Percentiles rank a stretch among this genome's conserved stretches.
Conservation (phyloP, 495 filamentous ascomycete genomes). For the Penicillium taxi region DNA sequence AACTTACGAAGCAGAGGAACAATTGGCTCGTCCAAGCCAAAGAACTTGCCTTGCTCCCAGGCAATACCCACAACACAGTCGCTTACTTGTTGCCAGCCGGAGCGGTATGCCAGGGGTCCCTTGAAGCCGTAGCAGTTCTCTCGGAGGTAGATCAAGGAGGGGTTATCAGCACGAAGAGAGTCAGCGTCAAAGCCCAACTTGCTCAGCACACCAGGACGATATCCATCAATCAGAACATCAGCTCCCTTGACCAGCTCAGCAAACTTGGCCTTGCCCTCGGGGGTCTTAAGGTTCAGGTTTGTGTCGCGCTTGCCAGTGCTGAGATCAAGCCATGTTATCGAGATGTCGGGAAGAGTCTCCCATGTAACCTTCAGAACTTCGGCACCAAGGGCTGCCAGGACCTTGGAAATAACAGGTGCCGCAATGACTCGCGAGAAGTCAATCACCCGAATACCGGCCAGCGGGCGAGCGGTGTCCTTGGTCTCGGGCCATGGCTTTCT, state of each 20-base stretch:
- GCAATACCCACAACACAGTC: constrained; percentile 20
- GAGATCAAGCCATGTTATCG: constrained; percentile 39
- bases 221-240: constrained; percentile 52
- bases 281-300: constrained; percentile 39
- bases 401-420: constrained; percentile 47
- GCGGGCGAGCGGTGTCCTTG: constrained; percentile 1
- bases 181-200: constrained; percentile 35
- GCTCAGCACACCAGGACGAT: constrained; percentile 45
- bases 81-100: constrained; percentile 51
- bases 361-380: constrained; percentile 51
- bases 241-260: constrained; percentile 39
- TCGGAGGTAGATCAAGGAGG: constrained; percentile 40
- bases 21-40: neutral
- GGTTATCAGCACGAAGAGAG: constrained; percentile 19
- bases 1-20: neutral
- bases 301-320: constrained; percentile 51
- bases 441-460: constrained; percentile 30
- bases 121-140: constrained; percentile 54
- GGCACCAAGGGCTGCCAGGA: constrained; percentile 49
- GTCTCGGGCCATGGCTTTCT: neutral
- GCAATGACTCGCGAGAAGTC: constrained; percentile 47
- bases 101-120: constrained; percentile 43
- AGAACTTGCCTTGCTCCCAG: constrained; percentile 12
- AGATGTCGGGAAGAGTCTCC: constrained; percentile 42
- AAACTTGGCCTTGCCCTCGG: constrained; percentile 33